Evolutionary conservation across 2,329 filamentous ascomycete species (phyloP), one percentile per base, ranked within the genome.

Genomic region (Trichoderma atrobrunneum): DNA sequence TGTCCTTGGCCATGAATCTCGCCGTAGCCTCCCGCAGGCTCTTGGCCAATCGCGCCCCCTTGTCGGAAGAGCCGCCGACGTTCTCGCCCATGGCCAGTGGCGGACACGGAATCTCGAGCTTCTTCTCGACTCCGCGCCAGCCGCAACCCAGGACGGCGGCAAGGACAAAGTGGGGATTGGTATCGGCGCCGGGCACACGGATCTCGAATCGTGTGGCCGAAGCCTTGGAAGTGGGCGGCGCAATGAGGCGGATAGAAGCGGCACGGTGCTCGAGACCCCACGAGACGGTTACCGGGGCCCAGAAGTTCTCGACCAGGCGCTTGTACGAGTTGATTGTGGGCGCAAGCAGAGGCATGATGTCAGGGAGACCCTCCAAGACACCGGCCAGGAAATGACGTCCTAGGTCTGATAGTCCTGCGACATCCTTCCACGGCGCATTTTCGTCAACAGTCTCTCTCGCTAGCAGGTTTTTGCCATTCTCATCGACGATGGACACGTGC

Each of bases 281-380:
- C 0, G 94, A 97, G 0, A 98, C 96, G 0, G 95, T 98, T 7
- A 99, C 96, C 0, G 96, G 96, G 0, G 96, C 96, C 96, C 96
- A 99, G 83, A 98, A 98, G 84, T 98, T 98, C 85, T 99, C 96
- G 3, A 99, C 96, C 0, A 99, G 88, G 4, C 96, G 91, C 84
- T 99, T 99, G 87, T 99, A 99, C 74, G 93, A 97, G 87, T 99
- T 99, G 79, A 99, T 89, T 1, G 94, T 99, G 0, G 96, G 96
- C 1, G 95, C 96, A 14, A 99, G 86, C 72, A 98, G 86, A 1
- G 96, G 96, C 96, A 99, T 99, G 76, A 98, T 90, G 78, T 98
- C 94, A 2, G 96, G 94, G 5, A 99, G 87, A 16, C 95, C 96
- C 28, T 93, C 91, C 0, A 99, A 87, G 2, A 99, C 82, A 8